Conservation (phyloP, 2,329 filamentous ascomycete species). For the Phaeophleospora eucalypticola region DNA sequence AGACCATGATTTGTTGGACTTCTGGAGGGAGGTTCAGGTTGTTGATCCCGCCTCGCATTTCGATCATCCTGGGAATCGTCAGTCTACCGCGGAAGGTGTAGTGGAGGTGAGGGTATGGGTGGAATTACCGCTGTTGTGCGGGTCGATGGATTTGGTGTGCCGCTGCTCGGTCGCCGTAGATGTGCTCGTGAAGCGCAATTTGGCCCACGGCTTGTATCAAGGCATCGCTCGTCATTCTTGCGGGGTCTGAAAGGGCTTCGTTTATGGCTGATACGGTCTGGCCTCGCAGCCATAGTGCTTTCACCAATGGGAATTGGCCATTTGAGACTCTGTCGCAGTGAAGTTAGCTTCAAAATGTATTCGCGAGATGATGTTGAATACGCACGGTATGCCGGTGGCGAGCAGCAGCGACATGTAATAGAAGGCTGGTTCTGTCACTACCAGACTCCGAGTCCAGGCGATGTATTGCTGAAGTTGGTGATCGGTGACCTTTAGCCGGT, state of each 20-base stretch:
- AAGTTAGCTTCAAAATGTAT: not conserved
- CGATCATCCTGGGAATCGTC: conserved; percentile 10
- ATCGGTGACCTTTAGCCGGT: not conserved
- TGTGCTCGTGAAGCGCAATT: conserved; percentile 15
- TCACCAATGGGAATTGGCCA: conserved; percentile 7
- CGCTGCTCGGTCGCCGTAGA: conserved; percentile 14
- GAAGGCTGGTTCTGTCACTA: not conserved
- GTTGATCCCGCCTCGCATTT: conserved; percentile 13
- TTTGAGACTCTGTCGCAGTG: conserved; percentile 3
- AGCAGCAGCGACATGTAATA: conserved; percentile 1
- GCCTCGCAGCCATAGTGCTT: conserved; percentile 12
- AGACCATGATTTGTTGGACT: conserved; percentile 12
- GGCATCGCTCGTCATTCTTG: conserved; percentile 11
- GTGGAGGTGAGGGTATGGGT: too few relatives aligned
- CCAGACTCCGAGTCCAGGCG: conserved; percentile 1
- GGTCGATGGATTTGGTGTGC: conserved; percentile 9
- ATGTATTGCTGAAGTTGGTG: not conserved
- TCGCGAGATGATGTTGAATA: not conserved
- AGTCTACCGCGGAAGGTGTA: too few relatives aligned
- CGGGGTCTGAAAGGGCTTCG: conserved; percentile 12
- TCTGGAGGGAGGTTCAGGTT: conserved; percentile 7
- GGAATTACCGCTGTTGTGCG: conserved; percentile 10
- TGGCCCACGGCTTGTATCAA: conserved; percentile 15
- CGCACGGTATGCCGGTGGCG: not conserved
- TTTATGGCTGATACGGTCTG: conserved; percentile 11